A percentile compares a stretch with the other conserved stretches of the same genome.
phyloP scores from a whole-genome alignment of 1,284 basidiomycete genomes.

The Sporisorium iseilematis-ciliati region DNA sequence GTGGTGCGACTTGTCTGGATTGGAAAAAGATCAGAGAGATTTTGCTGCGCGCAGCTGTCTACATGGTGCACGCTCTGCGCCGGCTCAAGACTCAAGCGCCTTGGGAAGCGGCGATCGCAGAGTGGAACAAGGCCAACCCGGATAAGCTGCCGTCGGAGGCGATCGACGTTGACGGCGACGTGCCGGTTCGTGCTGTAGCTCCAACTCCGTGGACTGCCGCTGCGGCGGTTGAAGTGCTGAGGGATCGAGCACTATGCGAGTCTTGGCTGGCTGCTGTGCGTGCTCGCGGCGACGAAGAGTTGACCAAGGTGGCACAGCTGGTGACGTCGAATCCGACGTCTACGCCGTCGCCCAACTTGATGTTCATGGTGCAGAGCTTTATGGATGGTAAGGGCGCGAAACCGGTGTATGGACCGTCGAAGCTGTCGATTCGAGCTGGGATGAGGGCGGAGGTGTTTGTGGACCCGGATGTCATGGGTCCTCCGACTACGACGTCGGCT shows the following conservation, averaged over 20 bases:
- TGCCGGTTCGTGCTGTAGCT: neutral
- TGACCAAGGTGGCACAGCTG: slow-evolving; percentile 34
- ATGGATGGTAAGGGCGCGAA: slow-evolving; percentile 17
- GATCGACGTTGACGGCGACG: slow-evolving; percentile 21
- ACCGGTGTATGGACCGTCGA: slow-evolving; percentile 18
- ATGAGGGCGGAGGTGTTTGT: slow-evolving; percentile 19
- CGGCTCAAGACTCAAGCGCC: slow-evolving; percentile 32
- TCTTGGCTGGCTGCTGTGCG: slow-evolving; percentile 23
- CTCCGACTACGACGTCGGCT: neutral
- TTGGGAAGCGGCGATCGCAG: slow-evolving; percentile 28
- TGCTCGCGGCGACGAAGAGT: slow-evolving; percentile 18
- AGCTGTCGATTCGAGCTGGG: slow-evolving; percentile 25
- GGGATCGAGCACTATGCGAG: neutral
- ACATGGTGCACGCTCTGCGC: slow-evolving; percentile 41
- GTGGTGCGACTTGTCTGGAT: slow-evolving; percentile 41
- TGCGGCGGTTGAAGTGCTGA: slow-evolving; percentile 16
- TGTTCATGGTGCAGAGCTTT: slow-evolving; percentile 28
- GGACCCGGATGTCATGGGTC: slow-evolving; percentile 37
- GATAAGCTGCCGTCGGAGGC: slow-evolving; percentile 9
- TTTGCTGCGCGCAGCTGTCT: slow-evolving; percentile 34
- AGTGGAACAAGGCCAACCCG: slow-evolving; percentile 18
- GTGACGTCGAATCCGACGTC: slow-evolving; percentile 27
- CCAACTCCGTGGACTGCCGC: slow-evolving; percentile 14
- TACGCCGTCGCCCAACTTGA: slow-evolving; percentile 21
- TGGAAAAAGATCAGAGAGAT: slow-evolving; percentile 35